phyloP scores from a whole-genome alignment of 176 grass and related monocot genomes.

The Carex littledalei region DNA sequence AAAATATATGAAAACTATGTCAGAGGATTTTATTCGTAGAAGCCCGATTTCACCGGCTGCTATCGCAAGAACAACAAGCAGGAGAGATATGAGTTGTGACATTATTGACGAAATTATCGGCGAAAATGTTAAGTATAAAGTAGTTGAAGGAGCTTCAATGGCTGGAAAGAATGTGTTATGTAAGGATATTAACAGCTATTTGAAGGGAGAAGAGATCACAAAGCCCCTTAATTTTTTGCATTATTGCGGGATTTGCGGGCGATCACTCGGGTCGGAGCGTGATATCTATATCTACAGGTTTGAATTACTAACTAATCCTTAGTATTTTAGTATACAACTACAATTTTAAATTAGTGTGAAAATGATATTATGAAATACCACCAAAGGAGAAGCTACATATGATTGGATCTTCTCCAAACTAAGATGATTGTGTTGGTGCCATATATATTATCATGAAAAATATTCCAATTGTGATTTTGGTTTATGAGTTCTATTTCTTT shows the following conservation, averaged over 20 bases:
- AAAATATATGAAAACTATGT: slow-evolving; percentile 18
- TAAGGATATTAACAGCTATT: not conserved
- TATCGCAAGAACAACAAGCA: slow-evolving; percentile 26
- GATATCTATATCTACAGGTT: slow-evolving; percentile 41
- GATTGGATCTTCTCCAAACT: not conserved
- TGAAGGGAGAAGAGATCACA: slow-evolving; percentile 8
- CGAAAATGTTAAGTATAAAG: not conserved
- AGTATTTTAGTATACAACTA: not conserved
- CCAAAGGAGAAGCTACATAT: not conserved
- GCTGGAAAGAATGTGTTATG: not conserved
- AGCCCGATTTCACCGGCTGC: not conserved
- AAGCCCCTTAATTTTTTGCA: slow-evolving; percentile 30
- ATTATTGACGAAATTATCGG: not conserved
- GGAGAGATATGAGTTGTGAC: slow-evolving; percentile 1
- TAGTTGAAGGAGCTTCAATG: not conserved
- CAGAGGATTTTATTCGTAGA: slow-evolving; percentile 8
- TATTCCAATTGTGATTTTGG: not conserved
- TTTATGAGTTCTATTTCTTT: not conserved
- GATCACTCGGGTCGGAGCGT: slow-evolving; percentile 20
- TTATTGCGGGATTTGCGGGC: slow-evolving; percentile 20
- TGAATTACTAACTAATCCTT: not conserved
- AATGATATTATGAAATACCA: not conserved
- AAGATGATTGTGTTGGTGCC: not conserved
- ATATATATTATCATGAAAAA: not conserved
- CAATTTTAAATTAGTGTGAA: not conserved